Evolutionary conservation across 805 yeast genomes (phyloP).

Genomic region (Candida ponderosae): DNA sequence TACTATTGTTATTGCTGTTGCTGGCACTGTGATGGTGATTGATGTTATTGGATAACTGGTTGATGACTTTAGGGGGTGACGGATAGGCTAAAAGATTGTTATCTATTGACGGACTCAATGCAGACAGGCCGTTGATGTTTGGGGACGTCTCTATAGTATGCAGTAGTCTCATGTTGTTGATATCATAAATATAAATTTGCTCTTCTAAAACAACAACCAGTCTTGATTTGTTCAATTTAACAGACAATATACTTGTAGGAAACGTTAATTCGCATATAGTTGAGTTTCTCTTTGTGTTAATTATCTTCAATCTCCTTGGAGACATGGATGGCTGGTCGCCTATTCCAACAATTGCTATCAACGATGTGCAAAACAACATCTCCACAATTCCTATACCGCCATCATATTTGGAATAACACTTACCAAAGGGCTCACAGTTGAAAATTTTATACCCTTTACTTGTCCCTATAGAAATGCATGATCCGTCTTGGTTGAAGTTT

Average conservation of each 20-base stretch:
- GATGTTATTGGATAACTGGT: background rate
- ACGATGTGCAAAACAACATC: slow-evolving; percentile 69
- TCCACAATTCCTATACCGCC: slow-evolving; percentile 63
- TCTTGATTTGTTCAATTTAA: slow-evolving; percentile 59
- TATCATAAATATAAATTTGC: slow-evolving; percentile 66
- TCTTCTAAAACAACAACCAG: slow-evolving; percentile 54
- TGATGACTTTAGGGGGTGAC: slow-evolving; percentile 54
- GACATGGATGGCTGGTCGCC: slow-evolving; percentile 62
- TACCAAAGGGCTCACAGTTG: slow-evolving; percentile 63
- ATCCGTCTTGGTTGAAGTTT: slow-evolving; percentile 68
- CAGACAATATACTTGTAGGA: slow-evolving; percentile 51
- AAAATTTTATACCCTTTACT: slow-evolving; percentile 56
- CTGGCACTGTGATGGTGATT: slow-evolving; percentile 24
- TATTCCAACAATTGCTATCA: slow-evolving; percentile 63
- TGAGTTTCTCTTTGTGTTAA: slow-evolving; percentile 63
- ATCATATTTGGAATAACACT: slow-evolving; percentile 36
- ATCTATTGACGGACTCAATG: slow-evolving; percentile 47
- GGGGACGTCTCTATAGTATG: slow-evolving; percentile 44
- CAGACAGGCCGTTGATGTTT: slow-evolving; percentile 49
- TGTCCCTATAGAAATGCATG: slow-evolving; percentile 65
- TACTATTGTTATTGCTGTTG: too few relatives aligned
- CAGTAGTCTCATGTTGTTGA: slow-evolving; percentile 58
- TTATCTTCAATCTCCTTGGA: slow-evolving; percentile 74
- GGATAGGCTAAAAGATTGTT: slow-evolving; percentile 63
- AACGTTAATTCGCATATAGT: slow-evolving; percentile 67